Percentiles rank a stretch among this genome's conserved stretches.
Evolutionary conservation across 139 green algal species (phyloP).

Genomic region (Dunaliella primolecta): DNA sequence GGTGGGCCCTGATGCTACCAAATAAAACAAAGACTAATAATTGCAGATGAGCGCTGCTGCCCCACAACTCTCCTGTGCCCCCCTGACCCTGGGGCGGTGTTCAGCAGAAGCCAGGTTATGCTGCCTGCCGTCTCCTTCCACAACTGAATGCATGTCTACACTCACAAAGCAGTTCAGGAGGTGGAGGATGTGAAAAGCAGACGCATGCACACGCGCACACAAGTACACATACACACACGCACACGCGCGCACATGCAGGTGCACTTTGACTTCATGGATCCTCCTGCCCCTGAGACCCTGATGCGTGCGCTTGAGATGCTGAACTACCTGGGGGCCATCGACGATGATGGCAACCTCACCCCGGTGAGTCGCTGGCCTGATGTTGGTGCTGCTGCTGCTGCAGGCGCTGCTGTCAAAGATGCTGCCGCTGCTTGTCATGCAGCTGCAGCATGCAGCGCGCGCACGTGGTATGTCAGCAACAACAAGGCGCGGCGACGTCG

Average conservation of each 20-base stretch:
- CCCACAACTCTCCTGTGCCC: slow-evolving; percentile 4
- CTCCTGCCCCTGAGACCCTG: slow-evolving; percentile 96
- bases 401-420: background rate
- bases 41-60: background rate
- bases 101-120: too few relatives aligned
- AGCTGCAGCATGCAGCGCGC: background rate
- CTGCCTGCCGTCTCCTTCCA: too few relatives aligned
- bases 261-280: slow-evolving; percentile 99
- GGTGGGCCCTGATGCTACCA: background rate
- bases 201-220: too few relatives aligned
- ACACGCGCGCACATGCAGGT: slow-evolving; percentile 56
- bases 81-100: too few relatives aligned
- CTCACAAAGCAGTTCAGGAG: too few relatives aligned
- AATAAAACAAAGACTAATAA: background rate
- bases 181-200: too few relatives aligned
- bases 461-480: background rate
- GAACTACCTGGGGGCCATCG: slow-evolving; percentile 98
- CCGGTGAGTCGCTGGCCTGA: slow-evolving; percentile 39
- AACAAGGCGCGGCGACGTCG: background rate
- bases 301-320: slow-evolving; percentile 99
- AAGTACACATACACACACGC: slow-evolving; percentile 3
- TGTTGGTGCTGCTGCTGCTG: background rate
- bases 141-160: too few relatives aligned
- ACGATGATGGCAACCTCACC: slow-evolving; percentile 97
- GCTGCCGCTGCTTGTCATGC: background rate